phyloP scores from a whole-genome alignment of 2,329 filamentous ascomycete genomes.

The Fusarium stilboides region DNA sequence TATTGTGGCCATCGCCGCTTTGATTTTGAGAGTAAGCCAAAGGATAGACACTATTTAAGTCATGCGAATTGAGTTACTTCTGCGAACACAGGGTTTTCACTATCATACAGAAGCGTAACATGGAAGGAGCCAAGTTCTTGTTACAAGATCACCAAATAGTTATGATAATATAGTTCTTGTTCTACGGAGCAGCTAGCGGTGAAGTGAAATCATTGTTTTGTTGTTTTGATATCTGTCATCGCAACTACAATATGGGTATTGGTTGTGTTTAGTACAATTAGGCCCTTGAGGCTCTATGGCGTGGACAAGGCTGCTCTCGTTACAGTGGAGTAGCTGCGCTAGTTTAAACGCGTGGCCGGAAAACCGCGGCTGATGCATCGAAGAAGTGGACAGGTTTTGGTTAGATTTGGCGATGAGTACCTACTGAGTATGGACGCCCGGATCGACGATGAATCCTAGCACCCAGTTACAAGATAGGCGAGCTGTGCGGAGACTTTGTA shows the following conservation, averaged over 20 bases:
- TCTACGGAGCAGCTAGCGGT: no score
- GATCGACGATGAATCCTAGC: constrained; percentile 21
- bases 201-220: not conserved
- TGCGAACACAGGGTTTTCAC: no score
- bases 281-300: constrained; percentile 17
- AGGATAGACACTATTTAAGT: no score
- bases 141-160: no score
- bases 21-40: no score
- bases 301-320: not conserved
- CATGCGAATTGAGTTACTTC: no score
- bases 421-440: not conserved
- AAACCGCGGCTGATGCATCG: constrained; percentile 20
- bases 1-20: no score
- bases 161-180: no score
- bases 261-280: not conserved
- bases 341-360: constrained; percentile 19
- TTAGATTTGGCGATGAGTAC: no score
- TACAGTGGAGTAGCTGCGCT: constrained; percentile 20
- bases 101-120: no score
- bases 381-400: constrained; percentile 1
- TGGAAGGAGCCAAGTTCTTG: no score
- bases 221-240: not conserved
- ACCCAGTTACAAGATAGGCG: constrained; percentile 36
- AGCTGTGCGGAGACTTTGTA: constrained; percentile 19
- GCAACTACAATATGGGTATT: no score